Evolutionary conservation across 345 rosid genomes (phyloP), one percentile per base, ranked within the genome.

Genomic region (Eucalyptus cloeziana): DNA sequence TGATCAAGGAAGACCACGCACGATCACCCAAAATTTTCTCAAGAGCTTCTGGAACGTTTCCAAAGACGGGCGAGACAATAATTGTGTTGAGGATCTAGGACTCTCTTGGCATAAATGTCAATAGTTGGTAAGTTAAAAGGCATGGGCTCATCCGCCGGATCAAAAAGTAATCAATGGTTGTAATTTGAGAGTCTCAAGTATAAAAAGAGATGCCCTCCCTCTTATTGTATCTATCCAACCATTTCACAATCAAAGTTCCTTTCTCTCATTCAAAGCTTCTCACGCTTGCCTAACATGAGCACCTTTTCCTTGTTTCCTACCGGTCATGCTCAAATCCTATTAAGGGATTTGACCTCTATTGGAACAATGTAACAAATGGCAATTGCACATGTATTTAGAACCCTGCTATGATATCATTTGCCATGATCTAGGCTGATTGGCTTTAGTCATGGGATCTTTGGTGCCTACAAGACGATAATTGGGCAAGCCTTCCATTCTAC

Each of bases 141-240:
- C 56, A 52, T 7, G 0, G 19, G 17, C 0, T 3, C 56, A 52
- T 52, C 56, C 2, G 9, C 2, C 2, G 0, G 0, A 52, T 52
- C 2, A 52, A 52, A 52, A 52, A 19, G 1, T n/a, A n/a, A 52
- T 52, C 7, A 19, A 52, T 19, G 0, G 56, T 52, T 10, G 0
- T 52, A 52, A 3, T 52, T 24, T 0, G 0, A 52, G 9, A 7
- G 4, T 2, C 56, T 52, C 24, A 1, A 19, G 1, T 17, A 52
- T 52, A 52, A 52, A 4, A 52, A 52, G 24, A 52, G 24, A 17
- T 52, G 0, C 0, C 56, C 16, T 15, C 52, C 52, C 3, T 50
- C 7, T 50, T 50, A 15, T 50, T 50, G 1, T 50, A 50, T 50
- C 52, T 1, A 50, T 50, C 7, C 52, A 50, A 50, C 19, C 19